These are phyloP conservation scores for Oidiodendron maius DNA, from an alignment of 495 filamentous ascomycete genomes.

Conservation along the genomic window DNA sequence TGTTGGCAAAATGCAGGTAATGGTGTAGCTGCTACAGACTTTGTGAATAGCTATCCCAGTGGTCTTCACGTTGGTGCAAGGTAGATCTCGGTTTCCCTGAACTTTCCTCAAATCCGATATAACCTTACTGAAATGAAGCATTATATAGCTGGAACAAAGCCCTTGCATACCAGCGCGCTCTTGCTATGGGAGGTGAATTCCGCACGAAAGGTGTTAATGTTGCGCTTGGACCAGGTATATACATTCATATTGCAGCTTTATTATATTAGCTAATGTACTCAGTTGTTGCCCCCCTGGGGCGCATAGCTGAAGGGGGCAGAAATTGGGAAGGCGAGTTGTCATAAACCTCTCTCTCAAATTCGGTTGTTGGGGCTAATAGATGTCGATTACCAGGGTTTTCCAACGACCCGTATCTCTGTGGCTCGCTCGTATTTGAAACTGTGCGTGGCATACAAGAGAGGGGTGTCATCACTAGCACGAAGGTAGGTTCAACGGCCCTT, in stretches of 20 bases:
- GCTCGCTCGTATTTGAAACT: conserved; percentile 36
- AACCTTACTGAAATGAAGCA: no score
- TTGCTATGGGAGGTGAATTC: conserved; percentile 51
- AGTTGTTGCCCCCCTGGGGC: conserved; percentile 51
- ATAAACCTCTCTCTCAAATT: conserved; percentile 25
- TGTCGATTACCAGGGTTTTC: conserved; percentile 31
- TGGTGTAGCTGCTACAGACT: conserved; percentile 51
- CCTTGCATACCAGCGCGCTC: conserved; percentile 39
- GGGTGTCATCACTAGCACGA: conserved; percentile 48
- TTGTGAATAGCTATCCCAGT: conserved; percentile 38
- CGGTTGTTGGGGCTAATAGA: background rate
- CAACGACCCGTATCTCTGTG: conserved; percentile 23
- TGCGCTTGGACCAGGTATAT: conserved; percentile 48
- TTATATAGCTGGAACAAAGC: conserved; percentile 45
- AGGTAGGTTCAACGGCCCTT: conserved; percentile 18
- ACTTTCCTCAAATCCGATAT: background rate
- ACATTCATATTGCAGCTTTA: background rate
- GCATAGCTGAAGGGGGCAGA: conserved; percentile 42
- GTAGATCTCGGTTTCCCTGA: background rate
- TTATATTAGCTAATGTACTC: background rate
- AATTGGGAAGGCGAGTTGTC: conserved; percentile 48
- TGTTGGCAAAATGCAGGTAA: conserved; percentile 59
- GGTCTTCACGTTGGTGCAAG: conserved; percentile 43
- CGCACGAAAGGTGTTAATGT: conserved; percentile 59
- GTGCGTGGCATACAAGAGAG: conserved; percentile 41